Evolutionary conservation across 495 filamentous ascomycete genomes (phyloP).

Genomic region (Hyaloscypha hepaticicola): DNA sequence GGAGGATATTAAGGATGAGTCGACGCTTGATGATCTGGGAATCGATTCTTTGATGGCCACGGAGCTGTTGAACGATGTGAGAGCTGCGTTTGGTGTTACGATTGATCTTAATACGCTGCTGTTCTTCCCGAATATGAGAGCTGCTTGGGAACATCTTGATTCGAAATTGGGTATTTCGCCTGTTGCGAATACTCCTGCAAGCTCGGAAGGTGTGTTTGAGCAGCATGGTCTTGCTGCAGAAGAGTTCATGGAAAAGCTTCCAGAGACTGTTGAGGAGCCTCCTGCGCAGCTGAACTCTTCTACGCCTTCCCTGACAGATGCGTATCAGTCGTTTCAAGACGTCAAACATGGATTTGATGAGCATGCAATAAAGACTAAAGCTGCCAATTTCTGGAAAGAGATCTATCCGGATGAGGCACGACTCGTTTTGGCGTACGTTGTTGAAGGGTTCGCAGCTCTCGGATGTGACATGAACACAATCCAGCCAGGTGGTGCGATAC

Average conservation of each 20-base stretch:
- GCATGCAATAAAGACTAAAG: constrained; percentile 15
- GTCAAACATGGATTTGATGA: constrained; percentile 20
- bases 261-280: not conserved
- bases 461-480: constrained; percentile 34
- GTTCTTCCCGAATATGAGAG: constrained; percentile 19
- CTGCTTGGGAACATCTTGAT: constrained; percentile 22
- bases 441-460: constrained; percentile 41
- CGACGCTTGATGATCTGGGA: constrained; percentile 46
- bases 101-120: constrained; percentile 28
- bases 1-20: constrained; percentile 39
- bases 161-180: constrained; percentile 27
- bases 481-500: constrained; percentile 30
- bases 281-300: not conserved
- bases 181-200: not conserved
- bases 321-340: constrained; percentile 21
- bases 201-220: not conserved
- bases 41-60: constrained; percentile 57
- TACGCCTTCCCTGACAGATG: constrained; percentile 15
- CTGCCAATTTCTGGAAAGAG: constrained; percentile 32
- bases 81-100: constrained; percentile 35
- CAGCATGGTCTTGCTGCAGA: not conserved
- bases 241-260: not conserved
- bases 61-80: constrained; percentile 35
- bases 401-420: constrained; percentile 38
- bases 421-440: constrained; percentile 41